A percentile compares a stretch with the other conserved stretches of the same genome.
Conservation (phyloP, 2,329 filamentous ascomycete species). For the Knufia petricola region DNA sequence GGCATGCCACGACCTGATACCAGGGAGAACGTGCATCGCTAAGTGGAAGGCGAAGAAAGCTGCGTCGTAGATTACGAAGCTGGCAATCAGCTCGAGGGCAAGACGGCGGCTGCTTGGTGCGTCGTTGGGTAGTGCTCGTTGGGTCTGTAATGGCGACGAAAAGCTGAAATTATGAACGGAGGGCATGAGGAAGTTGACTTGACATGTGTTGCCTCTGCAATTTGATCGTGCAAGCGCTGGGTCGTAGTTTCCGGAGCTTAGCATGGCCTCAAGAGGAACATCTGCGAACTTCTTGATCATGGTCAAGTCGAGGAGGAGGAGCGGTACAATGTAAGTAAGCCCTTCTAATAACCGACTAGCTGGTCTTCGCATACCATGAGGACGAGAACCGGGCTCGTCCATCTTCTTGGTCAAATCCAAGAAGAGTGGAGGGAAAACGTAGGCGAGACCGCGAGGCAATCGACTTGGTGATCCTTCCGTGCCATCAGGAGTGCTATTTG, state of each 20-base stretch:
- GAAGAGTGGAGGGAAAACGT: no score
- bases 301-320: slow-evolving; percentile 19
- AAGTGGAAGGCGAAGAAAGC: slow-evolving; percentile 26
- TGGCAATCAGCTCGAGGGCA: slow-evolving; percentile 20
- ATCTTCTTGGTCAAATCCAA: slow-evolving; percentile 19
- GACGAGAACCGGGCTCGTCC: no score
- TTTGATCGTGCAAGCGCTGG: neutral
- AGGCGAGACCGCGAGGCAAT: no score
- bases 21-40: slow-evolving; percentile 19
- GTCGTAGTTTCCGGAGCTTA: slow-evolving; percentile 21
- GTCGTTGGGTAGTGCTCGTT: slow-evolving; percentile 15
- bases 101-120: slow-evolving; percentile 22
- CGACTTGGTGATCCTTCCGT: no score
- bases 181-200: neutral
- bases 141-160: neutral
- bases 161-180: neutral
- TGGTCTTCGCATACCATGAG: no score
- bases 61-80: slow-evolving; percentile 24
- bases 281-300: slow-evolving; percentile 27
- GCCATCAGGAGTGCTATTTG: no score
- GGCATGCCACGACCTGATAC: slow-evolving; percentile 17
- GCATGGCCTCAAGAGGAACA: slow-evolving; percentile 21
- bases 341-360: no score
- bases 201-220: neutral
- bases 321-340: no score